Percentiles rank a stretch among this genome's conserved stretches.
These are phyloP conservation scores for Leonotis leonurus DNA, from an alignment of 257 asterid genomes.

Conservation along the genomic window DNA sequence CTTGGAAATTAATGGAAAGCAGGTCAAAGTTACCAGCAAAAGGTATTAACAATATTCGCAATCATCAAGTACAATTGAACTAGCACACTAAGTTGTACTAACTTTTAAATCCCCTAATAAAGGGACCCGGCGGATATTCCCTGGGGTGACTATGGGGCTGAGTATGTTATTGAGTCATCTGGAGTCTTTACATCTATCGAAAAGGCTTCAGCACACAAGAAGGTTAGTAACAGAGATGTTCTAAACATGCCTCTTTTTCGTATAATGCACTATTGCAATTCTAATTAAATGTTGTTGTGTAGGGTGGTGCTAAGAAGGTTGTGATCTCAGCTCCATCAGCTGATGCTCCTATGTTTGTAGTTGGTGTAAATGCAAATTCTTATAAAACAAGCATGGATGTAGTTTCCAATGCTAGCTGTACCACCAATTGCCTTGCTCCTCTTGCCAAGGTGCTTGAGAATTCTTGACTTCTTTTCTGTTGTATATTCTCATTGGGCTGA, in stretches of 20 bases:
- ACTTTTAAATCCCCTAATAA: constrained; percentile 15
- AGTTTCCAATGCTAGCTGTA: constrained; percentile 98
- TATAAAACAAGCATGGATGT: constrained; percentile 91
- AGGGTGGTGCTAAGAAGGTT: constrained; percentile 99
- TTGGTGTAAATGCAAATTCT: constrained; percentile 84
- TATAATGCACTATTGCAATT: background rate
- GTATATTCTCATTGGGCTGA: background rate
- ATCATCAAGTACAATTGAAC: background rate
- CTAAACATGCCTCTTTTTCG: background rate
- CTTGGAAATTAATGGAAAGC: constrained; percentile 88
- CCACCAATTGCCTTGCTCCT: constrained; percentile 99
- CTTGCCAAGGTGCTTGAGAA: constrained; percentile 73
- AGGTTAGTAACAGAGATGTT: constrained; percentile 32
- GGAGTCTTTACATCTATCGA: constrained; percentile 84
- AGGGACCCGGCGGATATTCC: constrained; percentile 95
- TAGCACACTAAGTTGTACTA: constrained; percentile 10
- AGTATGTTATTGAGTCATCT: constrained; percentile 87
- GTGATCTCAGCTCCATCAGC: constrained; percentile 98
- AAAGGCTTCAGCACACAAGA: constrained; percentile 84
- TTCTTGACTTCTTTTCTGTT: background rate
- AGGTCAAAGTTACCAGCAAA: constrained; percentile 60
- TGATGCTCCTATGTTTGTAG: constrained; percentile 99
- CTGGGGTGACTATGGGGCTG: constrained; percentile 95
- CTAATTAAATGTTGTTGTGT: constrained; percentile 20
- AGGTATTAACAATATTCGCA: constrained; percentile 40